These are phyloP conservation scores for Colletotrichum endophyticum DNA, from an alignment of 2,329 filamentous ascomycete species.

Conservation along the genomic window DNA sequence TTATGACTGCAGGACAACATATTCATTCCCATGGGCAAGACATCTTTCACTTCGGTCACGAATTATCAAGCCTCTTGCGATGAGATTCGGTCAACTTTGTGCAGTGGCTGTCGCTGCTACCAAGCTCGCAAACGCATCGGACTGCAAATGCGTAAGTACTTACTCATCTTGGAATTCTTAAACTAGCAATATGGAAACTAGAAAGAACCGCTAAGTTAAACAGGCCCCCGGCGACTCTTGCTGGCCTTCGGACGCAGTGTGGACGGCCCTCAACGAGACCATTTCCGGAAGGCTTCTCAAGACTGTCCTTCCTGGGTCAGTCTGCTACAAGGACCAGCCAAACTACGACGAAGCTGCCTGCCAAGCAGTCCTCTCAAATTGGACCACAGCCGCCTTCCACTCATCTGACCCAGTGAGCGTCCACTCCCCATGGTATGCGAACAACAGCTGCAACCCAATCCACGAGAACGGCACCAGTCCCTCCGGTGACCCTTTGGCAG, in stretches of 20 bases:
- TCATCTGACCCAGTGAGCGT: background rate
- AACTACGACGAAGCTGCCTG: constrained; percentile 49
- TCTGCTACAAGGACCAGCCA: constrained; percentile 25
- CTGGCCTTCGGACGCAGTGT: constrained; percentile 49
- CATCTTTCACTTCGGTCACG: background rate
- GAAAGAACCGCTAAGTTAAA: fast-evolving
- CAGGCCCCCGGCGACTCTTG: constrained; percentile 33
- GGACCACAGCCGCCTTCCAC: constrained; percentile 40
- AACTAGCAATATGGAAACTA: background rate
- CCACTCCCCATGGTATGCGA: constrained; percentile 31
- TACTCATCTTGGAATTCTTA: background rate
- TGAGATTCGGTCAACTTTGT: background rate
- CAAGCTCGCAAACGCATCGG: background rate
- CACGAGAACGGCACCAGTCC: constrained; percentile 32
- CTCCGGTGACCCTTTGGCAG: constrained; percentile 28
- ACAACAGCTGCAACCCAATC: constrained; percentile 39
- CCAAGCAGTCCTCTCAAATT: constrained; percentile 34
- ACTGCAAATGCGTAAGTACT: background rate
- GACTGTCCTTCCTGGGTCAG: constrained; percentile 54
- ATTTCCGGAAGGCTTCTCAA: constrained; percentile 54
- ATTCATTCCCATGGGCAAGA: background rate
- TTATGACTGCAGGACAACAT: background rate
- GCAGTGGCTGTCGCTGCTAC: background rate
- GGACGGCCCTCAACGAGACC: constrained; percentile 55
- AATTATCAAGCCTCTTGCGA: background rate